A percentile compares a stretch with the other conserved stretches of the same genome.
Conservation (phyloP, 495 filamentous ascomycete genomes). For the Xylaria nigripes region DNA sequence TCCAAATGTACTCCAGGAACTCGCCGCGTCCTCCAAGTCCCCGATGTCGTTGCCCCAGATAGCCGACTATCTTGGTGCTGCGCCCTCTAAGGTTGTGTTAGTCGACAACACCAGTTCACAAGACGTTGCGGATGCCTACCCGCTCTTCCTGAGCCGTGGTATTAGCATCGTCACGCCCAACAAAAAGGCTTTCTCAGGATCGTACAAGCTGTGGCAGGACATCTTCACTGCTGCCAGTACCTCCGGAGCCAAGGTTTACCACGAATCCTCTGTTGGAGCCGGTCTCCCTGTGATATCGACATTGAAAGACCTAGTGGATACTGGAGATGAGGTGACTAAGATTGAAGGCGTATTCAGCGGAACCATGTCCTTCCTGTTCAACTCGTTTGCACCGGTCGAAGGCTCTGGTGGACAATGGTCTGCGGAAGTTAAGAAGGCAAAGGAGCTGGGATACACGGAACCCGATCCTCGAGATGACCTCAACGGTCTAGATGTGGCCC, state of each 20-base stretch:
- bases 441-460: slow-evolving; percentile 93
- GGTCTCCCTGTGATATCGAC: slow-evolving; percentile 89
- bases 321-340: slow-evolving; percentile 75
- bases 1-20: slow-evolving; percentile 44
- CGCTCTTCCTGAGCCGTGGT: slow-evolving; percentile 63
- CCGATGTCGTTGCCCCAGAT: slow-evolving; percentile 57
- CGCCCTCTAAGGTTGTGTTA: slow-evolving; percentile 65
- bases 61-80: slow-evolving; percentile 58
- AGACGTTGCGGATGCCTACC: slow-evolving; percentile 69
- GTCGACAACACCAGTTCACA: slow-evolving; percentile 92
- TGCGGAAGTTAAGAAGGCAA: slow-evolving; percentile 78
- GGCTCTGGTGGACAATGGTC: slow-evolving; percentile 70
- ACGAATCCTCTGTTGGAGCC: slow-evolving; percentile 88
- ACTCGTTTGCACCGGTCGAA: slow-evolving; percentile 75
- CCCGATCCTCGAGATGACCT: slow-evolving; percentile 93
- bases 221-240: slow-evolving; percentile 61
- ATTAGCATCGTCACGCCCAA: slow-evolving; percentile 92
- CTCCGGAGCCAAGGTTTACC: slow-evolving; percentile 71
- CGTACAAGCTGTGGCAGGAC: slow-evolving; percentile 65
- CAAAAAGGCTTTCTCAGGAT: slow-evolving; percentile 89
- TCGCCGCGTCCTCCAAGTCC: slow-evolving; percentile 49
- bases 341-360: slow-evolving; percentile 97
- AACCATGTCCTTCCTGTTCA: slow-evolving; percentile 95
- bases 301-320: slow-evolving; percentile 78
- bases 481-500: slow-evolving; percentile 90